Conservation (phyloP, 1,139 yeast genomes). For the Yamadazyma kanchanaburiensis region DNA sequence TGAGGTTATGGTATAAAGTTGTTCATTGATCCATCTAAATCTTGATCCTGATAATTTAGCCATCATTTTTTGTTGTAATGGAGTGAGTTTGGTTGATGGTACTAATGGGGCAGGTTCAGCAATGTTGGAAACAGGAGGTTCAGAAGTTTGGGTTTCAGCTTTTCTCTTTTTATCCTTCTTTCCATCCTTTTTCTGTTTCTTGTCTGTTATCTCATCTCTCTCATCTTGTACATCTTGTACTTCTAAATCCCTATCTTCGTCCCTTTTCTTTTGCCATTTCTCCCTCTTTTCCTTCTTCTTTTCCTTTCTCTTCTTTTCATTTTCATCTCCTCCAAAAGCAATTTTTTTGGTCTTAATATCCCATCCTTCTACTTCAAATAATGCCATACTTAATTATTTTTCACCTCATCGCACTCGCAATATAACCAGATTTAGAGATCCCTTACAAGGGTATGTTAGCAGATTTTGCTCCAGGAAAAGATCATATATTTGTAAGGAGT, state of each 20-base stretch:
- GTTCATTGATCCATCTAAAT: constrained; percentile 97
- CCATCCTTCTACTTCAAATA: constrained; percentile 85
- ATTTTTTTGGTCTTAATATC: constrained; percentile 55
- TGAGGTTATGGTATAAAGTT: constrained; percentile 80
- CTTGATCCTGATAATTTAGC: constrained; percentile 91
- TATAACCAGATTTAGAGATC: constrained; percentile 1
- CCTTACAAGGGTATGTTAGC: too few species aligned
- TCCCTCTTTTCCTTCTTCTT: constrained; percentile 14
- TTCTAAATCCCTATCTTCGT: constrained; percentile 9
- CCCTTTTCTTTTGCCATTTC: constrained; percentile 9
- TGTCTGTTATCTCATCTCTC: constrained; percentile 8
- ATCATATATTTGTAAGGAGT: constrained; percentile 15
- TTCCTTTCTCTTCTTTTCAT: constrained; percentile 28
- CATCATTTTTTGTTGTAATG: constrained; percentile 94
- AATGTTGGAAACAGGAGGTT: constrained; percentile 6
- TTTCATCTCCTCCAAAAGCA: constrained; percentile 35
- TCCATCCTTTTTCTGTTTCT: constrained; percentile 5
- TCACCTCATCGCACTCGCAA: constrained; percentile 7
- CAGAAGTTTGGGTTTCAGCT: constrained; percentile 2
- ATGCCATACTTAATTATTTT: constrained; percentile 44
- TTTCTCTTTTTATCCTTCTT: constrained; percentile 3
- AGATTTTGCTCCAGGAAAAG: constrained; percentile 16
- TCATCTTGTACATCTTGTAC: constrained; percentile 6
- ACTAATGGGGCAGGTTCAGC: constrained; percentile 15
- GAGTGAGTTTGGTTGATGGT: constrained; percentile 58